Percentiles rank a stretch among this genome's conserved stretches.
These are phyloP conservation scores for Citrus hindsii DNA, from an alignment of 345 rosid species.

Conservation along the genomic window DNA sequence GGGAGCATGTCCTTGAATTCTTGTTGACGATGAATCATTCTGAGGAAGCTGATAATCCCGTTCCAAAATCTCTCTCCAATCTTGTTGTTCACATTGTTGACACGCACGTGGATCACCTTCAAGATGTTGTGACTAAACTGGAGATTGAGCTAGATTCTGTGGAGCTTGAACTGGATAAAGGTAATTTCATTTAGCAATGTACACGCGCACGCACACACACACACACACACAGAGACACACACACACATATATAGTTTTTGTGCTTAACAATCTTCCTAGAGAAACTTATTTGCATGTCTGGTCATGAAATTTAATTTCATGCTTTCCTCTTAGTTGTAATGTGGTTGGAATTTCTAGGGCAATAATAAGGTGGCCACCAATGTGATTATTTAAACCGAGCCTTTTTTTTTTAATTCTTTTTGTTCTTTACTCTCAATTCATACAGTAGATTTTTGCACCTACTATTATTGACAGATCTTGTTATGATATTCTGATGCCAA, in stretches of 20 bases:
- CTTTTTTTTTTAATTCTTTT: background rate
- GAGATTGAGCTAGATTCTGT: slow-evolving; percentile 90
- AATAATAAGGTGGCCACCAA: background rate
- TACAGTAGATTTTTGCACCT: background rate
- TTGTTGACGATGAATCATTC: slow-evolving; percentile 95
- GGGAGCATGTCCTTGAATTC: slow-evolving; percentile 96
- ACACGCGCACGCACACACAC: fast-evolving
- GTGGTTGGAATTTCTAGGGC: background rate
- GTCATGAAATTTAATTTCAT: background rate
- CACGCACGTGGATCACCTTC: slow-evolving; percentile 91
- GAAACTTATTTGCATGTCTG: background rate
- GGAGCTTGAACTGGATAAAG: slow-evolving; percentile 91
- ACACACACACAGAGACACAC: no score
- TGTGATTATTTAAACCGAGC: background rate
- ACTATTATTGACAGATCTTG: background rate
- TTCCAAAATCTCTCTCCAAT: slow-evolving; percentile 79
- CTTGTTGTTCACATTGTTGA: slow-evolving; percentile 88
- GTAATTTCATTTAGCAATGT: slow-evolving; percentile 30
- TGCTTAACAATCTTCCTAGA: background rate
- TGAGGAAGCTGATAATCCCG: slow-evolving; percentile 97
- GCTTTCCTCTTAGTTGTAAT: background rate
- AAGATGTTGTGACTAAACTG: slow-evolving; percentile 79
- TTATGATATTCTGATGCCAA: background rate
- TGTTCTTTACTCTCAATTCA: background rate
- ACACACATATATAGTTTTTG: background rate